Base-by-base conservation (phyloP, 371 early-diverging fungal genomes). In the Aphelidium insulamus region DNA sequence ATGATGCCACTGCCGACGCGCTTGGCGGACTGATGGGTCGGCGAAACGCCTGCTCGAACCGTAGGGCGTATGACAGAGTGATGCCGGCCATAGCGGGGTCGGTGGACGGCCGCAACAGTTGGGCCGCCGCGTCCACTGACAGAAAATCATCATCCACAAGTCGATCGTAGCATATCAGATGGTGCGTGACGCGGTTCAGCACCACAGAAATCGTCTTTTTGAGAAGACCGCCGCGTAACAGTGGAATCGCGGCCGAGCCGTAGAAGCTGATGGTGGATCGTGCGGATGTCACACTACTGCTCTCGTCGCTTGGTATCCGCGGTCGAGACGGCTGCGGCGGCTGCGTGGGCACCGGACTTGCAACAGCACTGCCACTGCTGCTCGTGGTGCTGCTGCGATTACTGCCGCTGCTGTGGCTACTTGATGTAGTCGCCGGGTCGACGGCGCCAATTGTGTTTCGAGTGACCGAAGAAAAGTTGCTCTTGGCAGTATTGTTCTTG, bases 141-240 rank as follows among this genome's bases (percentile, higher is more conserved):
- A n/a, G n/a, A n/a, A n/a, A n/a, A n/a, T n/a, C n/a, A n/a, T n/a
- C n/a, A n/a, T n/a, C n/a, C n/a, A n/a, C n/a, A n/a, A n/a, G n/a
- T n/a, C n/a, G n/a, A n/a, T n/a, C n/a, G 43, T 84, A 84, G 40
- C 76, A 78, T 25, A 84, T 75, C 38, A 84, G 49, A 36, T 82
- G 85, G 39, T 77, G 72, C 29, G 62, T 59, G 20, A 62, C 57
- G 22, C 75, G 75, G 43, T 79, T 68, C 24, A 66, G 52, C 0
- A 70, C 66, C 26, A 80, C 62, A 12, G 78, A 78, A 49, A 84
- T 60, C 3, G 83, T 71, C 50, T 79, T 78, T 44, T 84, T 84
- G 34, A 80, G 73, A 7, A 84, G 52, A 0, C 85, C 85, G 32
- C 65, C 60, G 41, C 77, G 68, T 34, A 60, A 49, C 44, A 70